Evolutionary conservation across 805 yeast species (phyloP).

Genomic region (Kluyveromyces lactis): DNA sequence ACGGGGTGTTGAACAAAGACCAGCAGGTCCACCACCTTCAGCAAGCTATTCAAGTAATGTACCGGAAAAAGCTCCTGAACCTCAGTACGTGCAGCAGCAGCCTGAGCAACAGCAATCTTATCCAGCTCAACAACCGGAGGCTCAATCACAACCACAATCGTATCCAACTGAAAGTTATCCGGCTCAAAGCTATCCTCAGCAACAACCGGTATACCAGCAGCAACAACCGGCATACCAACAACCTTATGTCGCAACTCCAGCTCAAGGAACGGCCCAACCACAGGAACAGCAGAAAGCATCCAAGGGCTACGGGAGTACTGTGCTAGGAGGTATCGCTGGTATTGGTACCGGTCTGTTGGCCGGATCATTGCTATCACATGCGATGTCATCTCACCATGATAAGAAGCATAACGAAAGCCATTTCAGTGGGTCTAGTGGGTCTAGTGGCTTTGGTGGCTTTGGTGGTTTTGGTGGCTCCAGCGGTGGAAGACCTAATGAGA

Average conservation of each 20-base stretch:
- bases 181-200: slow-evolving; percentile 12
- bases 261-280: too few relatives aligned
- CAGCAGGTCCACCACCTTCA: slow-evolving; percentile 37
- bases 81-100: neutral
- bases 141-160: slow-evolving; percentile 11
- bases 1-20: slow-evolving; percentile 7
- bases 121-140: slow-evolving; percentile 5
- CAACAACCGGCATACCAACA: slow-evolving; percentile 5
- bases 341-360: slow-evolving; percentile 58
- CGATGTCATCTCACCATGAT: slow-evolving; percentile 22
- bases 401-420: slow-evolving; percentile 23
- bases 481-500: too few relatives aligned
- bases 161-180: slow-evolving; percentile 19
- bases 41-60: slow-evolving; percentile 12
- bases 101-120: slow-evolving; percentile 3
- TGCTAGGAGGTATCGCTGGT: slow-evolving; percentile 37
- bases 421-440: slow-evolving; percentile 12
- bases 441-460: slow-evolving; percentile 17
- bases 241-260: slow-evolving; percentile 6
- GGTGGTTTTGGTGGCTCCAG: slow-evolving; percentile 24
- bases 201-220: slow-evolving; percentile 4
- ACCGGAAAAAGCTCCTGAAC: neutral
- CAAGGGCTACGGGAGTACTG: slow-evolving; percentile 18
- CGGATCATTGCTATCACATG: slow-evolving; percentile 44
- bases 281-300: too few relatives aligned